Evolutionary conservation across 768 basidiomycete genomes (phyloP).

Genomic region (Lactarius tabidus): DNA sequence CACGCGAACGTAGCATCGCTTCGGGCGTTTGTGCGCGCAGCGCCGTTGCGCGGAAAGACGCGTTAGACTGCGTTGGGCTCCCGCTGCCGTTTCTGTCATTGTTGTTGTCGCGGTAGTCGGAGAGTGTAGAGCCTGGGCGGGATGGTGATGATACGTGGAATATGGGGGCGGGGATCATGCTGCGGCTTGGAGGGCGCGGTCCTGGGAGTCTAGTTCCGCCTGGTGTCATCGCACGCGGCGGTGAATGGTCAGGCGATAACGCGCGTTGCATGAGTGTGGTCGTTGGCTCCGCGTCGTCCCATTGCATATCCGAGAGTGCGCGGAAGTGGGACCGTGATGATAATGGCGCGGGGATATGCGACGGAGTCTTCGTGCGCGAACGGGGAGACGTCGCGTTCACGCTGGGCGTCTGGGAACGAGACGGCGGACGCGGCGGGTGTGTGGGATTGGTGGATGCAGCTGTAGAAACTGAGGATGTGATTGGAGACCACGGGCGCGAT

Average conservation of each 20-base stretch:
- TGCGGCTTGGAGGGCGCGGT: conserved; percentile 74
- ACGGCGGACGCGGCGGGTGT: conserved; percentile 45
- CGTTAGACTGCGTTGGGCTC: conserved; percentile 17
- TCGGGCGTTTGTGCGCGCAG: conserved; percentile 69
- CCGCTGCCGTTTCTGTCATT: not conserved
- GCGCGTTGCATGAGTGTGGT: conserved; percentile 53
- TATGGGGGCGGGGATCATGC: conserved; percentile 77
- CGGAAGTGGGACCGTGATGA: conserved; percentile 44
- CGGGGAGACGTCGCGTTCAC: conserved; percentile 46
- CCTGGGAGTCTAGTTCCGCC: conserved; percentile 45
- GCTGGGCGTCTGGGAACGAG: conserved; percentile 57
- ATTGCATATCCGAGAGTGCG: conserved; percentile 45
- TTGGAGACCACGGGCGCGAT: conserved; percentile 26
- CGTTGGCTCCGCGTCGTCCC: conserved; percentile 45
- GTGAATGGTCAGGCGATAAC: conserved; percentile 53
- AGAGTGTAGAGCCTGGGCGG: conserved; percentile 68
- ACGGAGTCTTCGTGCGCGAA: conserved; percentile 74
- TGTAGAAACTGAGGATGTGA: conserved; percentile 25
- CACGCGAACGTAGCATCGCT: conserved; percentile 52
- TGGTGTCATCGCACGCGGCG: conserved; percentile 38
- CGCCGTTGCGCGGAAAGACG: conserved; percentile 43
- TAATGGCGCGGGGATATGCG: conserved; percentile 67
- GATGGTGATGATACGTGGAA: conserved; percentile 67
- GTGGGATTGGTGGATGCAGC: conserved; percentile 32
- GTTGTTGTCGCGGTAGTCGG: conserved; percentile 40